Percentiles rank a stretch among this genome's conserved stretches.
Conservation (phyloP, 2,329 filamentous ascomycete species). For the Fusarium redolens region DNA sequence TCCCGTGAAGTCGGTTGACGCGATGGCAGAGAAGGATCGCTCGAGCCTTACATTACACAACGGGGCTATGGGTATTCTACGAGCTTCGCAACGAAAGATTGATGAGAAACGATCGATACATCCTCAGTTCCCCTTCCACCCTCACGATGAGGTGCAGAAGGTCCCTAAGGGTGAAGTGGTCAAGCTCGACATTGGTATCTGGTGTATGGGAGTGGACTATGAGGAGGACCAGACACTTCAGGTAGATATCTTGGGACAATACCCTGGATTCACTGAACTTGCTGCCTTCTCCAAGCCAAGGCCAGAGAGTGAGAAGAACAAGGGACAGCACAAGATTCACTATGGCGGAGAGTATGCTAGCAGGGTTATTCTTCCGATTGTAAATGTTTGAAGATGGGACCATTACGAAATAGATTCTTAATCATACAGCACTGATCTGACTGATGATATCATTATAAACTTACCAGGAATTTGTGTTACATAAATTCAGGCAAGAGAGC, state of each 20-base stretch:
- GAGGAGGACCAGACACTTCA: slow-evolving; percentile 2
- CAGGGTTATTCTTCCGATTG: slow-evolving; percentile 34
- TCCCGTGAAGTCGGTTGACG: background rate
- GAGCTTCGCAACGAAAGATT: slow-evolving; percentile 16
- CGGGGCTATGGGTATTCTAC: slow-evolving; percentile 10
- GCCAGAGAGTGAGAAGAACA: slow-evolving; percentile 13
- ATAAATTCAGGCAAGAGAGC: background rate
- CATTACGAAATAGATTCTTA: background rate
- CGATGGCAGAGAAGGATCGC: slow-evolving; percentile 10
- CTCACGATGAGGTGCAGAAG: slow-evolving; percentile 15
- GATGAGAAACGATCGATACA: slow-evolving; percentile 4
- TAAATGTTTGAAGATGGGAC: background rate
- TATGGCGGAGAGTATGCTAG: slow-evolving; percentile 33
- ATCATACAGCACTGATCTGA: background rate
- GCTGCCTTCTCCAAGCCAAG: slow-evolving; percentile 20
- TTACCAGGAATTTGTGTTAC: background rate
- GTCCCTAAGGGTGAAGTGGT: slow-evolving; percentile 17
- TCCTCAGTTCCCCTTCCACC: slow-evolving; percentile 16
- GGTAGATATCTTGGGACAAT: slow-evolving; percentile 15
- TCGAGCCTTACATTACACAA: slow-evolving; percentile 19
- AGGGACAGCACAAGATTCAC: slow-evolving; percentile 27
- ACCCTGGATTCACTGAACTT: slow-evolving; percentile 10
- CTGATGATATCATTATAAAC: background rate
- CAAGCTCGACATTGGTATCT: slow-evolving; percentile 21
- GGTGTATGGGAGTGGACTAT: slow-evolving; percentile 22